These are phyloP conservation scores for Thielaviopsis euricoi DNA, from an alignment of 2,329 filamentous ascomycete species.

Conservation along the genomic window DNA sequence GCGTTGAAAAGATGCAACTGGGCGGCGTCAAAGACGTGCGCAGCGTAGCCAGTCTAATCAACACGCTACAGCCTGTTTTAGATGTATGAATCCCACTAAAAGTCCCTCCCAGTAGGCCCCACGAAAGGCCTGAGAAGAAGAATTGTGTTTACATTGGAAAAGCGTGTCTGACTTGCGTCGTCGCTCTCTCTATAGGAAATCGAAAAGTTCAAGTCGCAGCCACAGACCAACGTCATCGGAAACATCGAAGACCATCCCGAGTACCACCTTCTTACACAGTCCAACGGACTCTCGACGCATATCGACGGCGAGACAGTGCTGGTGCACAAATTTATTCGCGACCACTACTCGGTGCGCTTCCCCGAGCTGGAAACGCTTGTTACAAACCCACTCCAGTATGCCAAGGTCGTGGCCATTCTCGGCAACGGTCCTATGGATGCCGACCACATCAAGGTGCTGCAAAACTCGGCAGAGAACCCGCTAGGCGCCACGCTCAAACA, in stretches of 20 bases:
- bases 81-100: constrained; percentile 44
- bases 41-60: constrained; percentile 65
- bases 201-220: constrained; percentile 53
- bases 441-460: constrained; percentile 63
- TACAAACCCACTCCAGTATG: constrained; percentile 84
- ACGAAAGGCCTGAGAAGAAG: constrained; percentile 11
- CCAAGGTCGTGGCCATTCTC: constrained; percentile 84
- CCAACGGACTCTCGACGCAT: constrained; percentile 75
- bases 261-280: constrained; percentile 74
- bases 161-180: constrained; percentile 50
- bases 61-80: constrained; percentile 62
- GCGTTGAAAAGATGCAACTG: constrained; percentile 70
- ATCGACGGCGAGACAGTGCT: constrained; percentile 87
- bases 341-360: constrained; percentile 88
- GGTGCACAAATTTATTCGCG: constrained; percentile 90
- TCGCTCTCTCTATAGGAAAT: constrained; percentile 51
- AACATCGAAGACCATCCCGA: constrained; percentile 86
- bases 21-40: constrained; percentile 59
- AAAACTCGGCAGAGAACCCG: constrained; percentile 61
- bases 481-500: constrained; percentile 59
- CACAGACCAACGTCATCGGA: constrained; percentile 51
- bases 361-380: constrained; percentile 83
- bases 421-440: constrained; percentile 79
- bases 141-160: constrained; percentile 45
- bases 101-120: not conserved